A percentile compares a stretch with the other conserved stretches of the same genome.
These are phyloP conservation scores for Zygosaccharomyces pseudorouxii DNA, from an alignment of 805 yeast species.

Conservation along the genomic window DNA sequence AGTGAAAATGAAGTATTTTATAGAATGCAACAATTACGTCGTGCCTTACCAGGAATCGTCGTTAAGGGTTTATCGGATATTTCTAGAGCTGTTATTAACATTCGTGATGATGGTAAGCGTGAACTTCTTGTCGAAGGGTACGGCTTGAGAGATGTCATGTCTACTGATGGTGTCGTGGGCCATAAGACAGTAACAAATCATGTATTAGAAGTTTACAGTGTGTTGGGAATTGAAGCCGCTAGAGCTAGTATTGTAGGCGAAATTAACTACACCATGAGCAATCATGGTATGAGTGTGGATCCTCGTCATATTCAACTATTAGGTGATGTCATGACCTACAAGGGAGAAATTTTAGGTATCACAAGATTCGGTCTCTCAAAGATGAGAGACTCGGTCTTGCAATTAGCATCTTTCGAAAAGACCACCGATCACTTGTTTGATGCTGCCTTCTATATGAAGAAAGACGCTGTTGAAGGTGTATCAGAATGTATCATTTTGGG, in stretches of 20 bases:
- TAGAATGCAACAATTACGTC: conserved; percentile 82
- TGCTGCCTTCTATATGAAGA: conserved; percentile 97
- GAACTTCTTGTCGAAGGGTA: conserved; percentile 97
- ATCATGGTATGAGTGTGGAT: conserved; percentile 99
- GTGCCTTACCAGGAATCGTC: conserved; percentile 80
- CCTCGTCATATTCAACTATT: conserved; percentile 97
- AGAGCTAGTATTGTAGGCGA: conserved; percentile 88
- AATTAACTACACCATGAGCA: conserved; percentile 96
- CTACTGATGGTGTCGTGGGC: conserved; percentile 94
- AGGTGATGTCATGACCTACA: conserved; percentile 98
- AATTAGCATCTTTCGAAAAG: conserved; percentile 94
- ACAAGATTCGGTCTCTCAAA: conserved; percentile 97
- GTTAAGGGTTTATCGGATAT: conserved; percentile 92
- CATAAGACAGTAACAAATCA: conserved; percentile 86
- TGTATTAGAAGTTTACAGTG: conserved; percentile 80
- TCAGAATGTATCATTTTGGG: conserved; percentile 96
- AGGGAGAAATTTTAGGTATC: conserved; percentile 97
- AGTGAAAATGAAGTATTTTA: conserved; percentile 59
- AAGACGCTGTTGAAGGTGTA: conserved; percentile 93
- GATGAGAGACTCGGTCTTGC: conserved; percentile 97
- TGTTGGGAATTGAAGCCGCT: conserved; percentile 97
- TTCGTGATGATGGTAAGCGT: conserved; percentile 76
- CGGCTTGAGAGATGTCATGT: conserved; percentile 93
- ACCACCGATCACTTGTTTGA: conserved; percentile 98
- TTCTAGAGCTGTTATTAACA: conserved; percentile 93